Evolutionary conservation across 78 protist species (phyloP), one percentile per base, ranked within the genome.

Genomic region (Dictyostelium citrinum): DNA sequence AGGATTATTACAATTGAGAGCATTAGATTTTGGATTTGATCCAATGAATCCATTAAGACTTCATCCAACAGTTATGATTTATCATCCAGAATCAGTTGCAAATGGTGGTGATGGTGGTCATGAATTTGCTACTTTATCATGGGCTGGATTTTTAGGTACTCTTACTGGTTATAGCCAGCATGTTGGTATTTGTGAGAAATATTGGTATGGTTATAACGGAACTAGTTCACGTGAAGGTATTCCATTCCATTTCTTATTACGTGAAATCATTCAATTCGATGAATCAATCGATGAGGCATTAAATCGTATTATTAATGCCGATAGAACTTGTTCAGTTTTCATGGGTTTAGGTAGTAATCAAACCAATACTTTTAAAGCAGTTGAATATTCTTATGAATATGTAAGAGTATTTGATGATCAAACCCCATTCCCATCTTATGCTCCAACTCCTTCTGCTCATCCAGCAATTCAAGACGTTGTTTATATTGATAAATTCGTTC

Each of bases 81-180:
- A 83, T 49, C 96, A 92, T 75, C 97, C 97, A 80, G 64, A 70
- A 29, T 27, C 39, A 33, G 17, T 29, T 27, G 5, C 72, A 64
- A 70, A 31, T 70, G 79, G 55, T 31, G 46, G 58, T 10, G 95
- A 91, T 8, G 93, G 97, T 70, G 96, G 84, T 24, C 82, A 93
- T 61, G 74, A 75, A 11, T 95, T 86, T 20, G 49, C 96, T 2
- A 9, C 64, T 16, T 27, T 95, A 22, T 22, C 95, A 17, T 76
- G 95, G 92, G 90, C 96, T 17, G 97, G 97, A 37, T 91, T 95
- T 45, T 22, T 95, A 2, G 97, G 97, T 27, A 37, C 91, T 68
- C 61, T 95, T 24, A 91, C 96, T 24, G 96, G 93, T 41, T 91
- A 82, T 64, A 45, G 82, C 7, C 70, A 71, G 17, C 64, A 76